Evolutionary conservation across 1,284 basidiomycete species (phyloP), one percentile per base, ranked within the genome.

Genomic region (Ustilago hordei): DNA sequence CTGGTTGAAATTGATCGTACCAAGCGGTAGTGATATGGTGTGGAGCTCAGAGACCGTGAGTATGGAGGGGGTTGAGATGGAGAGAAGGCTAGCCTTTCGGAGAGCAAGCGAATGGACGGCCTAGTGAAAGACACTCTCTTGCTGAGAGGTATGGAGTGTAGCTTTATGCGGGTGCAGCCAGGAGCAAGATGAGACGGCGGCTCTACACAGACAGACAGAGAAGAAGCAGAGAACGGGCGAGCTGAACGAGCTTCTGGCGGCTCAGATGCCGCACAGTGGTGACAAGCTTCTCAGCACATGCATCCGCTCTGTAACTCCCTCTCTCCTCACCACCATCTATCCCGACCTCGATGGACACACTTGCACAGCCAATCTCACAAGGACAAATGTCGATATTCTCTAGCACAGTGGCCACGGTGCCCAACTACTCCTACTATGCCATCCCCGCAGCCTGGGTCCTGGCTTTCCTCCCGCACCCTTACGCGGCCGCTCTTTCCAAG

Each of bases 341-440:
- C 5, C 19, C 7, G 1, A 34, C 48, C 23, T 13, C 28, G 11
- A 50, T 28, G 15, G n/a, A 17, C 11, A 19, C 9, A 8, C 45
- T 9, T 31, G 7, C 56, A 31, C 56, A 28, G 47, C 15, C 31
- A n/a, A 12, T 8, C 3, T 34, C 15, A 11, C 45, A n/a, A 32
- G 4, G 4, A 57, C 3, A n/a, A n/a, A 75, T 75, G 74, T 62
- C 69, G 53, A 35, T 55, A 35, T 60, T 73, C 50, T 41, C 69
- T 7, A 60, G 47, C 48, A 34, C 55, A 6, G 41, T 70, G 15
- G 32, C 48, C 23, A 28, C 53, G 6, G 67, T 47, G 4, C 50
- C 70, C 55, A 78, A 78, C 70, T 69, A 73, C 53, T 78, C 70
- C 41, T 70, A 69, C 60, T 73, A 58, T 56, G 23, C 62, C 48